phyloP scores from a whole-genome alignment of 441 rosid species.

The Syzygium malaccense region DNA sequence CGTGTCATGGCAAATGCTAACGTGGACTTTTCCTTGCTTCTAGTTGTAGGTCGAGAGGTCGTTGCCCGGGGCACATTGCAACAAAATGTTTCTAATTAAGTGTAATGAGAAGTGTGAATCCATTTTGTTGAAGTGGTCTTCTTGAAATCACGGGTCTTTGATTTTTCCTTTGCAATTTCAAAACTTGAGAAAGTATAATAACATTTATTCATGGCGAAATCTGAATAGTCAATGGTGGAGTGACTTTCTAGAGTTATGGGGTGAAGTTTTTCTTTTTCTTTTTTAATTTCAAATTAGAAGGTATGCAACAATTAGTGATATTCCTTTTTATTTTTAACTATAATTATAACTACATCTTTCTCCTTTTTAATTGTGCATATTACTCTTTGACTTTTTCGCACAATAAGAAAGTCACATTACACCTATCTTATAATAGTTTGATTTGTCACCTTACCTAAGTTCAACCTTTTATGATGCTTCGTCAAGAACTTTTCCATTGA shows the following conservation, averaged over 20 bases:
- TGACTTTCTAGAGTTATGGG: not conserved
- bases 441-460: not conserved
- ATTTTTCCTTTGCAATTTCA: not conserved
- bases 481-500: not conserved
- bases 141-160: not conserved
- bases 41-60: too few species aligned
- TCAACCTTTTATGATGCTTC: not conserved
- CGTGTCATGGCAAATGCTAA: too few species aligned
- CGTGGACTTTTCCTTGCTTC: too few species aligned
- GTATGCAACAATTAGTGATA: not conserved
- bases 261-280: not conserved
- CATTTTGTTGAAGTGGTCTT: not conserved
- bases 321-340: not conserved
- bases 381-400: not conserved
- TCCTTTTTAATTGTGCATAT: not conserved
- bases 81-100: not conserved
- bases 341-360: not conserved
- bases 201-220: not conserved
- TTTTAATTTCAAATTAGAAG: not conserved
- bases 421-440: not conserved
- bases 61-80: not conserved
- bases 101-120: not conserved
- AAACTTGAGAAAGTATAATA: not conserved
- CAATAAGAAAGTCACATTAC: not conserved
- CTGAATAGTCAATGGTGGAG: not conserved